Evolutionary conservation across 805 yeast genomes (phyloP), one percentile per base, ranked within the genome.

Genomic region (Ogataea saltuana): DNA sequence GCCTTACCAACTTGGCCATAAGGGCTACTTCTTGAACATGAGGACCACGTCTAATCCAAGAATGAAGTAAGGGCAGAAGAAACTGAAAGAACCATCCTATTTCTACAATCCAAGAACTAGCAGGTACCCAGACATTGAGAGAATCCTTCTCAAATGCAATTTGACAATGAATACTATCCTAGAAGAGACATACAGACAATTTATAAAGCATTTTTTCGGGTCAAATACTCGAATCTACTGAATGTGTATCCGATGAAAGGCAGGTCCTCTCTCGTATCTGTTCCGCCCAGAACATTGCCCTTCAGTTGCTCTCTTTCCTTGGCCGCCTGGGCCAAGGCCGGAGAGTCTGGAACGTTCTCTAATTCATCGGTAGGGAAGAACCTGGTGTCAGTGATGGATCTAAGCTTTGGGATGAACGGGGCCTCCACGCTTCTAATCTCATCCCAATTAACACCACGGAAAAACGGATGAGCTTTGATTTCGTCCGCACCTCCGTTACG

Each of bases 231-330:
- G 62, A 93, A 93, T 59, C 98, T 76, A 31, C 96, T 87, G 64
- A 87, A 93, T 0, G 99, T 93, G 70, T 93, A 93, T 2, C 99
- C 99, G 60, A 93, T 93, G 61, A 93, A 93, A 32, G 99, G 99
- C 62, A 93, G 70, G 54, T 93, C 97, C 63, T 88, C 96, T 61
- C 87, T 82, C 42, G 77, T 71, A 55, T 75, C 81, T 45, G 68
- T 67, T 17, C 63, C 63, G 28, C 65, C 68, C 21, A 54, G 62
- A 28, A 73, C 71, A 56, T 71, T 71, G 33, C 65, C 64, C 56
- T 66, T 67, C 62, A 74, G 67, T 44, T 68, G 72, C 46, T 80
- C 85, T 51, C 82, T 73, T 60, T 77, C 84, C 55, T 76, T 76
- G 54, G 83, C 83, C 22, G 89, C 88, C 60, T 72, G 74, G 60